Base-by-base conservation (phyloP, 352 stramenopile species). In the Pythium coloratum region DNA sequence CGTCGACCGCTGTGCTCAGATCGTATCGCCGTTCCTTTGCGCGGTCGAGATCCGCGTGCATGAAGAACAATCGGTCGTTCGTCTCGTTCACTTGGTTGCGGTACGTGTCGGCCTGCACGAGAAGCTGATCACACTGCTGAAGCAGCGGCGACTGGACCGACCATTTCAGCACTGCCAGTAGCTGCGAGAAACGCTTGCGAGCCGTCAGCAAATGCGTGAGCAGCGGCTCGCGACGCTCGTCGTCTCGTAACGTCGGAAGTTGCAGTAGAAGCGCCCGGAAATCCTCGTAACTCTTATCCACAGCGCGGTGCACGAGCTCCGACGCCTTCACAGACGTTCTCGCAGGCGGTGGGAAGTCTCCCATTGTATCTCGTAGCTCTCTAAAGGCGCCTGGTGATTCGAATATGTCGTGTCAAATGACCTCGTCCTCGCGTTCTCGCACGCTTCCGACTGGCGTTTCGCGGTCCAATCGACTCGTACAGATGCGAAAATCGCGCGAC, bases 241-340 rank as follows among this genome's bases (percentile, higher is more conserved):
- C 82, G 65, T 92, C 82, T 51, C 77, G 77, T 76, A 91, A 76
- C 44, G 72, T 76, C 62, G 82, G 79, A 32, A 94, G 68, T 60
- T 91, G 82, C 64, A 89, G 73, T 67, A 92, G 72, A 53, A 94
- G 73, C 59, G 82, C 70, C 28, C 84, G 86, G 65, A 95, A 86
- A 56, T 92, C 80, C 55, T 95, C 87, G 57, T 95, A 95, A 72
- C 83, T 93, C 71, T 85, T 87, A 67, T 92, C 84, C 20, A 95
- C 85, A 4, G 84, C 84, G 56, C 85, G 83, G 46, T 92, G 82
- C 42, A 93, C 75, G 33, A 95, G 78, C 75, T 91, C 87, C 7
- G 82, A 89, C 13, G 85, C 84, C 68, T 86, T 89, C 30, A 94
- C 80, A 68, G 68, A 82, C 50, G 76, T 84, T 53, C 76, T 77